Base-by-base conservation (phyloP, 2,329 filamentous ascomycete species). In the Sporothrix brasiliensis region DNA sequence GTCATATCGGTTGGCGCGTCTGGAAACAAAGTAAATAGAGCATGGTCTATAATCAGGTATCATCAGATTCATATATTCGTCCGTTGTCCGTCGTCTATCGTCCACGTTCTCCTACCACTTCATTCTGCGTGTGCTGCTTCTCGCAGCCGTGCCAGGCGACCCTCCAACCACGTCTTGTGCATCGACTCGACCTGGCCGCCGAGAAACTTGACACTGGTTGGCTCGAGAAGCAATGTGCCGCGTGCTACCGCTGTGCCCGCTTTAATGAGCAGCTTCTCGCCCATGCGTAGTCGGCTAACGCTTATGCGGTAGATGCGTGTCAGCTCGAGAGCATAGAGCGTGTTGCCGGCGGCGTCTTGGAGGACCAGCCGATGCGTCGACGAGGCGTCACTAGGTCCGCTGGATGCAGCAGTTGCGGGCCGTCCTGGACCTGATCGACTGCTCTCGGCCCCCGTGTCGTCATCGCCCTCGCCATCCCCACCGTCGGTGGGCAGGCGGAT, bases 161-260 rank as follows among this genome's bases (percentile, higher is more conserved):
- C 88, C 16, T 89, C 87, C 61, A 85, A 84, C 94, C 94, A 98
- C 9, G 84, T 84, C 77, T 88, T 89, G 77, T 98, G 92, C 84
- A 93, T 87, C 0, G 83, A 83, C 69, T 97, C 93, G 58, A 98
- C 86, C 81, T 92, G 96, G 0, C 95, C 95, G 1, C 95, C 95
- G n/a, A 97, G 80, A 2, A 97, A 77, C n/a, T 87, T 84, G 69
- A 88, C 89, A 70, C 79, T 88, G 2, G 81, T 82, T 1, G 92
- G 89, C 73, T 93, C 90, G 24, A 99, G 82, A 79, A 98, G 81
- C n/a, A 97, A 76, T 66, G 91, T 86, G 0, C 93, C 95, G 70
- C 94, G 85, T 5, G 91, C 88, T 2, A 96, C 87, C 6, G 88
- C 83, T 3, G 85, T 84, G 5, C 87, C 85, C 73, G 88, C 84